Evolutionary conservation across 2,329 filamentous ascomycete genomes (phyloP).

Genomic region (Apiospora sp.): DNA sequence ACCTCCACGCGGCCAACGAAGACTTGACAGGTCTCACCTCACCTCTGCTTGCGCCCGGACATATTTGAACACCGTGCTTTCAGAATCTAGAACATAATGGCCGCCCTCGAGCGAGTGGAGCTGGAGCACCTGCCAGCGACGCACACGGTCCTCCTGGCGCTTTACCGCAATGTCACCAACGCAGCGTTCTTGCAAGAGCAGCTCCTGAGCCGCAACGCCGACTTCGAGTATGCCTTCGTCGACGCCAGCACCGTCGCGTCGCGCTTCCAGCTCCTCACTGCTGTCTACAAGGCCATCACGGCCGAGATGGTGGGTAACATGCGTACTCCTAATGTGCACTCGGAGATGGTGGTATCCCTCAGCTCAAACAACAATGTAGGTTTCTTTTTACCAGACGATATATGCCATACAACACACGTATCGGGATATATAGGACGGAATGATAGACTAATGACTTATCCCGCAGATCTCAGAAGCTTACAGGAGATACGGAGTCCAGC

Average conservation of each 20-base stretch:
- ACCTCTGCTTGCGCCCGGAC: background rate
- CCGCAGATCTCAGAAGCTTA: constrained; percentile 88
- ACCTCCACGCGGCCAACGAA: background rate
- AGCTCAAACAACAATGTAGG: constrained; percentile 82
- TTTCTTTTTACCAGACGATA: too few relatives aligned
- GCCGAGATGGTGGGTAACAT: constrained; percentile 67
- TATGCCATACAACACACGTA: too few relatives aligned
- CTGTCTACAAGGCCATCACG: constrained; percentile 79
- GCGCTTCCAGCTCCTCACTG: constrained; percentile 75
- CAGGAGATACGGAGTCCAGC: constrained; percentile 82
- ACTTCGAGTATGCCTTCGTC: constrained; percentile 93
- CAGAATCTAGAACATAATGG: constrained; percentile 37
- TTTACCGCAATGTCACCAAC: constrained; percentile 82
- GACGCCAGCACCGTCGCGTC: constrained; percentile 84
- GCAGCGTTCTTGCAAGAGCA: constrained; percentile 80
- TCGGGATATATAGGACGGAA: background rate
- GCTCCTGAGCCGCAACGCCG: constrained; percentile 81
- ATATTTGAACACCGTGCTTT: background rate
- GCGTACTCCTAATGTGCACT: constrained; percentile 86
- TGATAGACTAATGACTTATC: background rate
- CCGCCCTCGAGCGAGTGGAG: constrained; percentile 67
- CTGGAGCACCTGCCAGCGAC: constrained; percentile 78
- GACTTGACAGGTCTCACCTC: background rate
- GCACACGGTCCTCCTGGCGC: constrained; percentile 73
- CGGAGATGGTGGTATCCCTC: constrained; percentile 83